These are phyloP conservation scores for Sporisorium scitamineum DNA, from an alignment of 1,284 basidiomycete genomes.

Conservation along the genomic window DNA sequence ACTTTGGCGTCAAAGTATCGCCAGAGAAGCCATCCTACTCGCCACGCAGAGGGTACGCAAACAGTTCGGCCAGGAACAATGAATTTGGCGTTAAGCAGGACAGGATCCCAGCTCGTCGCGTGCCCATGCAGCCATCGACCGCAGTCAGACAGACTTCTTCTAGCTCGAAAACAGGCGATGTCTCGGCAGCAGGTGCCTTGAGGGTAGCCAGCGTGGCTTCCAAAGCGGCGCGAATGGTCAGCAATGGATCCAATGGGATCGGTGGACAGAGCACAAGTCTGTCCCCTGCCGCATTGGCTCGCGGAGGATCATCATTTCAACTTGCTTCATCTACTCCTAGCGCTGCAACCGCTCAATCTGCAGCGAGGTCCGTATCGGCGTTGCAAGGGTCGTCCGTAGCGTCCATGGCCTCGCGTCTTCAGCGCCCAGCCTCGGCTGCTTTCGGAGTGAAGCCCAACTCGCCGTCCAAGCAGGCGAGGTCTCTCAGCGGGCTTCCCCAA, in stretches of 20 bases:
- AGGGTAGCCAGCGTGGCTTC: slow-evolving; percentile 36
- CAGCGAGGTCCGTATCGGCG: slow-evolving; percentile 5
- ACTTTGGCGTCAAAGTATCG: slow-evolving; percentile 49
- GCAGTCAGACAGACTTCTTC: slow-evolving; percentile 7
- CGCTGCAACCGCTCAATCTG: not conserved
- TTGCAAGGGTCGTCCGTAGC: slow-evolving; percentile 29
- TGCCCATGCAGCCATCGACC: slow-evolving; percentile 16
- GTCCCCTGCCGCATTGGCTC: slow-evolving; percentile 22
- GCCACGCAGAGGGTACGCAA: slow-evolving; percentile 32
- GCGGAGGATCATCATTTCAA: not conserved
- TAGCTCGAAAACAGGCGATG: slow-evolving; percentile 11
- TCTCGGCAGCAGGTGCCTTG: not conserved
- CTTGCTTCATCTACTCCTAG: not conserved
- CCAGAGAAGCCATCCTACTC: slow-evolving; percentile 39
- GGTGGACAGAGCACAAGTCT: slow-evolving; percentile 22
- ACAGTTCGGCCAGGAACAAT: slow-evolving; percentile 32
- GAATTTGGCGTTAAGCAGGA: slow-evolving; percentile 33
- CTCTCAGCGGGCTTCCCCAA: slow-evolving; percentile 34
- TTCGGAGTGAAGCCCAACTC: slow-evolving; percentile 19
- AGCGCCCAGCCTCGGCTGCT: slow-evolving; percentile 27
- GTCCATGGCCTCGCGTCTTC: slow-evolving; percentile 30
- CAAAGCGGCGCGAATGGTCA: slow-evolving; percentile 23
- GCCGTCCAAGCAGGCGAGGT: slow-evolving; percentile 25
- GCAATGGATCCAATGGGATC: slow-evolving; percentile 20
- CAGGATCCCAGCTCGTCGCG: slow-evolving; percentile 41